A percentile compares a stretch with the other conserved stretches of the same genome.
Conservation (phyloP, 106 monocot species). For the Acorus gramineus region DNA sequence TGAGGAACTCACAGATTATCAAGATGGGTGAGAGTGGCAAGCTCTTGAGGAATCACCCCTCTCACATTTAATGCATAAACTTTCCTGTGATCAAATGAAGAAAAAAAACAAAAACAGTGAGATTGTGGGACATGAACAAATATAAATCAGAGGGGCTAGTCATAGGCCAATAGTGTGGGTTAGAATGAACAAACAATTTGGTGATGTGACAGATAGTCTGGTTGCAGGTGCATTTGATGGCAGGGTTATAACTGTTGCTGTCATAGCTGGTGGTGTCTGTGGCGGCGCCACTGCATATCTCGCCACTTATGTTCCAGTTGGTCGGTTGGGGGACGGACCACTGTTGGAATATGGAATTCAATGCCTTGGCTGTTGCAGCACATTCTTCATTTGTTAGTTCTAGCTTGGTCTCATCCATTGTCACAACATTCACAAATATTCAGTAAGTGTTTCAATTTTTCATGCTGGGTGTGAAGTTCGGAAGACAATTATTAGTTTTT, state of each 20-base stretch:
- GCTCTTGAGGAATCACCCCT: constrained; percentile 40
- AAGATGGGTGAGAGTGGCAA: constrained; percentile 34
- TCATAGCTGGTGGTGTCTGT: constrained; percentile 24
- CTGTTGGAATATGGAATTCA: constrained; percentile 31
- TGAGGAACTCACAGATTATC: constrained; percentile 20
- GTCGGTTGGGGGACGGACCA: constrained; percentile 19
- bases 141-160: neutral
- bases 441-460: too few species aligned
- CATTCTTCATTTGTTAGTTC: too few species aligned
- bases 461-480: too few species aligned
- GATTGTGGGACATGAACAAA: neutral
- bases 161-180: neutral
- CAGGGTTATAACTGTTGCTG: constrained; percentile 17
- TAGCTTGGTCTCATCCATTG: too few species aligned
- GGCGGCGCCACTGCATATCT: constrained; percentile 38
- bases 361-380: constrained; percentile 14
- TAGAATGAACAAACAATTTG: constrained; percentile 21
- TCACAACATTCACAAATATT: too few species aligned
- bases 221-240: constrained; percentile 49
- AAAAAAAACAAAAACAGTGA: neutral
- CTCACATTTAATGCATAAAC: constrained; percentile 21
- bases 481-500: too few species aligned
- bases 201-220: constrained; percentile 37
- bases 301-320: constrained; percentile 33
- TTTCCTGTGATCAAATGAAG: constrained; percentile 13